phyloP scores from a whole-genome alignment of 169 alveolate species.

The Cytauxzoon felis region DNA sequence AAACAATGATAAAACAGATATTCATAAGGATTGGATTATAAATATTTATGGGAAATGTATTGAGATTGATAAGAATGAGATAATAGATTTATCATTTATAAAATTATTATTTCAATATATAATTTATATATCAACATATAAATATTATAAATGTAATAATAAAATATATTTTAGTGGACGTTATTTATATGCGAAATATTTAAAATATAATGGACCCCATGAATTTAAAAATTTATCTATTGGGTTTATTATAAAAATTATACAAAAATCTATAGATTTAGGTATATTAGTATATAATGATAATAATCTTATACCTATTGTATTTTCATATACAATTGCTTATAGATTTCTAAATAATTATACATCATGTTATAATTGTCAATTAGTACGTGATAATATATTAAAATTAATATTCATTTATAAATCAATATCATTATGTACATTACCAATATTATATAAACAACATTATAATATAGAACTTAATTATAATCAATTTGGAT shows the following conservation, averaged over 20 bases:
- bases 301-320: slow-evolving; percentile 65
- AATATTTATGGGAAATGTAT: slow-evolving; percentile 26
- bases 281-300: slow-evolving; percentile 60
- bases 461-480: slow-evolving; percentile 51
- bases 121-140: slow-evolving; percentile 6
- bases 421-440: slow-evolving; percentile 18
- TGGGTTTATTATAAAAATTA: slow-evolving; percentile 64
- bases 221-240: slow-evolving; percentile 58
- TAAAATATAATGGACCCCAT: slow-evolving; percentile 64
- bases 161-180: slow-evolving; percentile 58
- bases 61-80: not conserved
- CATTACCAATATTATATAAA: slow-evolving; percentile 62
- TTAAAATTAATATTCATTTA: not conserved
- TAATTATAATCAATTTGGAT: slow-evolving; percentile 60
- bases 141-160: not conserved
- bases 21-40: slow-evolving; percentile 35
- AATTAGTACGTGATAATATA: not conserved
- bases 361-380: not conserved
- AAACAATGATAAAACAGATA: slow-evolving; percentile 3
- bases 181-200: slow-evolving; percentile 64
- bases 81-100: slow-evolving; percentile 7
- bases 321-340: slow-evolving; percentile 51
- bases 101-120: slow-evolving; percentile 7
- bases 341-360: not conserved
- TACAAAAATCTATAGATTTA: slow-evolving; percentile 62